Percentiles rank a stretch among this genome's conserved stretches.
phyloP scores from a whole-genome alignment of 805 yeast genomes.

The Hemisphaericaspora nanyangensis region DNA sequence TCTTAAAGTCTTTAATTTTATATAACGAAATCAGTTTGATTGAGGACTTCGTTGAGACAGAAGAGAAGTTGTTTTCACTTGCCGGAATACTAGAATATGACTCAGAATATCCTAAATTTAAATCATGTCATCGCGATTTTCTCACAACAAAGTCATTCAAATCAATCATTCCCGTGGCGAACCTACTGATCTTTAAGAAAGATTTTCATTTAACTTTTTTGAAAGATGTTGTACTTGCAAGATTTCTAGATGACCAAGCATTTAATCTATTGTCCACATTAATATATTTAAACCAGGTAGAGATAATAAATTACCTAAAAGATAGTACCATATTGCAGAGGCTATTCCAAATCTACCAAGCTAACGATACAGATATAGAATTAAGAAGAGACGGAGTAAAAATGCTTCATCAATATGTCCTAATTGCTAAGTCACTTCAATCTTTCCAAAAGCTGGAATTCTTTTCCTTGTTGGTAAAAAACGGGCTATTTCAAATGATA shows the following conservation, averaged over 20 bases:
- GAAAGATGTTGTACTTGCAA: constrained; percentile 81
- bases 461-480: constrained; percentile 57
- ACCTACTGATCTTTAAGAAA: constrained; percentile 54
- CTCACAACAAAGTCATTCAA: constrained; percentile 59
- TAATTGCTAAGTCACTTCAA: constrained; percentile 67
- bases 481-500: constrained; percentile 68
- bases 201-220: constrained; percentile 78
- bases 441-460: constrained; percentile 60
- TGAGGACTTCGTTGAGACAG: constrained; percentile 30
- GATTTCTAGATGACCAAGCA: constrained; percentile 78
- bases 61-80: constrained; percentile 43
- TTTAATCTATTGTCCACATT: constrained; percentile 62
- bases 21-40: constrained; percentile 56
- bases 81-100: constrained; percentile 86
- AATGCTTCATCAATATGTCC: constrained; percentile 74
- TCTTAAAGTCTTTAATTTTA: constrained; percentile 64
- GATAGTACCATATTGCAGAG: constrained; percentile 48
- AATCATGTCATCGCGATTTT: constrained; percentile 75
- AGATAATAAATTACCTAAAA: constrained; percentile 57
- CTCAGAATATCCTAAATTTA: constrained; percentile 74
- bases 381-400: constrained; percentile 66
- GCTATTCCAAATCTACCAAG: constrained; percentile 53
- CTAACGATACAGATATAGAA: constrained; percentile 9
- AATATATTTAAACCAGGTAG: constrained; percentile 66
- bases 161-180: constrained; percentile 60